Percentiles rank a stretch among this genome's conserved stretches.
Evolutionary conservation across 2,329 filamentous ascomycete genomes (phyloP).

Genomic region (Trichocomaceae sp.): DNA sequence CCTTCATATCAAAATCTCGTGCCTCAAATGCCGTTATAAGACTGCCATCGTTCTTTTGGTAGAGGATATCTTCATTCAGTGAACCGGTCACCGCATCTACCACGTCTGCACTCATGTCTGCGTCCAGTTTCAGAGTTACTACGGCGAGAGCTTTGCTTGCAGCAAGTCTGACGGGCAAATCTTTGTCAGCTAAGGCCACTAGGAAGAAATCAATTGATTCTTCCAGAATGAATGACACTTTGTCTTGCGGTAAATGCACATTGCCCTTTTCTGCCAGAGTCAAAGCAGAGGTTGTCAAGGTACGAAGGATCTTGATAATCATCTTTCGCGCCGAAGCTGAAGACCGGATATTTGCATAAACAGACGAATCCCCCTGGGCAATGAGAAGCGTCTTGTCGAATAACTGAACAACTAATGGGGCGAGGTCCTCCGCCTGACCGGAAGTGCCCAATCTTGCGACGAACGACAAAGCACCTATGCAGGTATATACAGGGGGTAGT

Average conservation of each 20-base stretch:
- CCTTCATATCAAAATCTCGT: conserved; percentile 29
- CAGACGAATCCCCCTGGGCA: conserved; percentile 44
- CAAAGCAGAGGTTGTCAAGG: conserved; percentile 61
- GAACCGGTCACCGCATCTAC: conserved; percentile 75
- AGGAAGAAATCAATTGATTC: conserved; percentile 76
- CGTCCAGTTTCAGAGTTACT: conserved; percentile 70
- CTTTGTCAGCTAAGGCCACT: conserved; percentile 71
- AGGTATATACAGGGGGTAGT: conserved; percentile 58
- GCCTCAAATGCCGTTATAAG: conserved; percentile 32
- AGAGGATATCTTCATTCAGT: conserved; percentile 57
- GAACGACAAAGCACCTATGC: conserved; percentile 72
- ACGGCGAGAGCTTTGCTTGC: conserved; percentile 90
- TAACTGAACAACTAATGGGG: conserved; percentile 57
- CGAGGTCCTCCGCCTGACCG: conserved; percentile 67
- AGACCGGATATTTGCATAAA: conserved; percentile 52
- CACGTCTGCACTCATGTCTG: conserved; percentile 76
- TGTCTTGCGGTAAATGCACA: conserved; percentile 23
- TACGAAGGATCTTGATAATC: conserved; percentile 76
- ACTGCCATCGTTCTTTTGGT: conserved; percentile 42
- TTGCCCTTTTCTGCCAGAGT: conserved; percentile 39
- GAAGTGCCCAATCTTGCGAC: conserved; percentile 67
- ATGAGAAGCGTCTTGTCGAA: conserved; percentile 60
- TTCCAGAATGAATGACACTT: conserved; percentile 57
- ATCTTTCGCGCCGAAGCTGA: conserved; percentile 77
- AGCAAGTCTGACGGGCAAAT: conserved; percentile 83